Base-by-base conservation (phyloP, 306 rosid genomes). In the Pyrus communis region DNA sequence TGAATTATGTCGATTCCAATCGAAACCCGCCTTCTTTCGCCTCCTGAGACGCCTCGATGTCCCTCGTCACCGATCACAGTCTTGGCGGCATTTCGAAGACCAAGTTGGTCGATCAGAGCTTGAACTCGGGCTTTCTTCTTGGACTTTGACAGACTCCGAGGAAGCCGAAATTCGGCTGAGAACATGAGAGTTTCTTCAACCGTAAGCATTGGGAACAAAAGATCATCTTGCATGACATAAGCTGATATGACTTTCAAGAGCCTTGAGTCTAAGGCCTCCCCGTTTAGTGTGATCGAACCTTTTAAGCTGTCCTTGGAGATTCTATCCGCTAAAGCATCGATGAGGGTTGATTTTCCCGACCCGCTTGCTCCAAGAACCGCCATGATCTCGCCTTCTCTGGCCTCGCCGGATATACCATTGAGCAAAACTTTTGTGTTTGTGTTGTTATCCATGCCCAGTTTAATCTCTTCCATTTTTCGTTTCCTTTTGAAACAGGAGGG, bases 211-310 rank as follows among this genome's bases (percentile, higher is more conserved):
- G 98, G 98, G 58, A 91, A 94, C 42, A 94, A 85, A 22, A 94
- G 98, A 60, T 94, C 98, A 15, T 94, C 98, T 82, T 94, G 98
- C 98, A 94, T 94, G 27, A 94, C 98, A 21, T 94, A 94, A 35
- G 97, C 98, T 0, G 98, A 94, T 3, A 94, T 92, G 9, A 85
- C 95, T 68, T 92, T 94, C 22, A 82, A 43, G 4, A 91, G 85
- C 2, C 91, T 74, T 0, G 98, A 87, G 17, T 89, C 88, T 54
- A 94, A 22, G 15, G 62, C 83, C 60, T 92, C 96, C 21, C 90
- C 89, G 68, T 92, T 94, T 27, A 94, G 40, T 0, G 85, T 85
- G 17, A 91, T 75, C 0, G 82, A 70, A 3, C 98, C 98, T 84
- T 81, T 88, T 10, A 93, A 78, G 85, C 96, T 91, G 22, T 85